These are phyloP conservation scores for Saccharomycopsis javanensis DNA, from an alignment of 805 yeast species.

Conservation along the genomic window DNA sequence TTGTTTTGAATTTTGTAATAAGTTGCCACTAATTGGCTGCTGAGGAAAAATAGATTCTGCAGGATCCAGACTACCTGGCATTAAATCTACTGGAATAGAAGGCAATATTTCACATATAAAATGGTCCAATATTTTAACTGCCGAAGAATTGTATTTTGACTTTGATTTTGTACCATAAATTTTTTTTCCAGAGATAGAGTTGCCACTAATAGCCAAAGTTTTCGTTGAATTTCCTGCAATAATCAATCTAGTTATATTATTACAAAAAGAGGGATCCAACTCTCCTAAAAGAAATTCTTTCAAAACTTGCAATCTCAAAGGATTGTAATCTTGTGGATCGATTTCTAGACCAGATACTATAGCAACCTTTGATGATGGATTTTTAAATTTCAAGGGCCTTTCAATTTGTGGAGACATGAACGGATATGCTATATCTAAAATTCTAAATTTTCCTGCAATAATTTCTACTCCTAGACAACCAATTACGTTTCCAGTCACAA, in stretches of 20 bases:
- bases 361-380: slow-evolving; percentile 42
- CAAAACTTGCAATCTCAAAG: slow-evolving; percentile 45
- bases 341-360: slow-evolving; percentile 69
- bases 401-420: slow-evolving; percentile 47
- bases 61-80: slow-evolving; percentile 86
- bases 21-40: slow-evolving; percentile 74
- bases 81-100: slow-evolving; percentile 57
- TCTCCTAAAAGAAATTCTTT: slow-evolving; percentile 68
- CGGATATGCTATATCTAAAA: slow-evolving; percentile 73
- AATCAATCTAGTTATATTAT: slow-evolving; percentile 40
- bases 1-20: slow-evolving; percentile 42
- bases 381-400: slow-evolving; percentile 20
- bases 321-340: slow-evolving; percentile 30
- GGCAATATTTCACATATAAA: slow-evolving; percentile 47
- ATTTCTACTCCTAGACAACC: slow-evolving; percentile 83
- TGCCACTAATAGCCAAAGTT: slow-evolving; percentile 20
- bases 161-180: slow-evolving; percentile 42
- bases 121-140: slow-evolving; percentile 47
- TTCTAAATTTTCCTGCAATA: slow-evolving; percentile 73
- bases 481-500: slow-evolving; percentile 85
- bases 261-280: slow-evolving; percentile 31
- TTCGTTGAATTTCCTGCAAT: slow-evolving; percentile 67
- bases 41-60: slow-evolving; percentile 82
- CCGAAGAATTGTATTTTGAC: slow-evolving; percentile 39
- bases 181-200: slow-evolving; percentile 23